These are phyloP conservation scores for Begonia peltatifolia DNA, from an alignment of 306 rosid genomes.

Conservation along the genomic window DNA sequence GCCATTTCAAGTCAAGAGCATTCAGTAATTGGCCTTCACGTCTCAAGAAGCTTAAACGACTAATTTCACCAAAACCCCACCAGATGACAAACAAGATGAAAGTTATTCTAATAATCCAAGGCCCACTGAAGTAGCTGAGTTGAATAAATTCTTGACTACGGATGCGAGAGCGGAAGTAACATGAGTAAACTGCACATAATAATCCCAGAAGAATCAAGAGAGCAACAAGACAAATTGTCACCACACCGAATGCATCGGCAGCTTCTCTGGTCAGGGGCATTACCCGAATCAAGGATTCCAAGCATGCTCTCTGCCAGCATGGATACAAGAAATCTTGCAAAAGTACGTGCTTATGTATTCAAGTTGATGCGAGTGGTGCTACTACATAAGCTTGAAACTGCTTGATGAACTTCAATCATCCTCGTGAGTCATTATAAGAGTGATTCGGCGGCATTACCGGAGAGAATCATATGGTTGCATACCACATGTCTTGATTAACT, in stretches of 20 bases:
- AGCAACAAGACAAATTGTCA: slow-evolving; percentile 78
- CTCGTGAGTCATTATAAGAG: slow-evolving; percentile 8
- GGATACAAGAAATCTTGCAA: slow-evolving; percentile 53
- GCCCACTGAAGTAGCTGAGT: slow-evolving; percentile 88
- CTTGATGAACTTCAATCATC: slow-evolving; percentile 20
- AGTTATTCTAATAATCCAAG: slow-evolving; percentile 81
- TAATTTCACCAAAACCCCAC: slow-evolving; percentile 90
- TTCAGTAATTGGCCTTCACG: slow-evolving; percentile 22
- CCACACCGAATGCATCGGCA: slow-evolving; percentile 99
- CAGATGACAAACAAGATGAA: slow-evolving; percentile 71
- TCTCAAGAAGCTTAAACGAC: slow-evolving; percentile 61
- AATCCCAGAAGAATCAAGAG: slow-evolving; percentile 73
- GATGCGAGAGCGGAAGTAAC: slow-evolving; percentile 76
- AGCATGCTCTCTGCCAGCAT: slow-evolving; percentile 99
- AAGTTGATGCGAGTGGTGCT: slow-evolving; percentile 16
- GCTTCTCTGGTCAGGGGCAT: slow-evolving; percentile 96
- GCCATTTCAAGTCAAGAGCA: slow-evolving; percentile 55
- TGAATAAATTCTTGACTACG: slow-evolving; percentile 45
- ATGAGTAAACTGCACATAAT: slow-evolving; percentile 65
- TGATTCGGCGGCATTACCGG: slow-evolving; percentile 9
- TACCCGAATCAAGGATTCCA: slow-evolving; percentile 96
- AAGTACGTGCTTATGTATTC: slow-evolving; percentile 27
- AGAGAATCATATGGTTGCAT: slow-evolving; percentile 13
- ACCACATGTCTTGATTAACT: slow-evolving; percentile 7
- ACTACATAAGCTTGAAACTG: slow-evolving; percentile 16